Conservation (phyloP, 2,329 filamentous ascomycete species). For the Aspergillus terreus region DNA sequence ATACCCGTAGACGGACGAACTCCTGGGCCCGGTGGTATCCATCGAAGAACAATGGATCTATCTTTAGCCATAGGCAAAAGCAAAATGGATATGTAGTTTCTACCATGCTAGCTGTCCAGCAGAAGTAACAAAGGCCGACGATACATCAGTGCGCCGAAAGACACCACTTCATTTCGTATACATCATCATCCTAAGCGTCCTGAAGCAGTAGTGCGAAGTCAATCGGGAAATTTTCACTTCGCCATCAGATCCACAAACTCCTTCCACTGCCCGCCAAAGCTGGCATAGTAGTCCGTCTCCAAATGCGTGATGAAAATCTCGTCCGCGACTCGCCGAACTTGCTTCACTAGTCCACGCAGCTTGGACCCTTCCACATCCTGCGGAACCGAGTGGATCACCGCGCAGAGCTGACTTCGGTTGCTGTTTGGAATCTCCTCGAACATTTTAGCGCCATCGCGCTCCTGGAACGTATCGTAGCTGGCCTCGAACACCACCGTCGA, state of each 20-base stretch:
- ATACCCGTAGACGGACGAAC: no score
- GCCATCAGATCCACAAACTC: slow-evolving; percentile 37
- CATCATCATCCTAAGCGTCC: not conserved
- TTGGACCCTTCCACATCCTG: slow-evolving; percentile 25
- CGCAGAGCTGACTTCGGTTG: slow-evolving; percentile 30
- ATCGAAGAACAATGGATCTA: no score
- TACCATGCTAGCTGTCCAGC: not conserved
- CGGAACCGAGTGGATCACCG: slow-evolving; percentile 39
- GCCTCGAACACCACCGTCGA: slow-evolving; percentile 47
- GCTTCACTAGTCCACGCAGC: slow-evolving; percentile 31
- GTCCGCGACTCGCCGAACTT: slow-evolving; percentile 33
- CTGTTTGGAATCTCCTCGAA: slow-evolving; percentile 31
- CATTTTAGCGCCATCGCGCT: slow-evolving; percentile 27
- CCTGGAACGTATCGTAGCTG: slow-evolving; percentile 36
- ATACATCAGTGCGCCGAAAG: no score
- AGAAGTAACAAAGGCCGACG: not conserved
- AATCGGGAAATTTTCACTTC: slow-evolving; percentile 6
- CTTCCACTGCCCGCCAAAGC: slow-evolving; percentile 35
- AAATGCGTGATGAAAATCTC: slow-evolving; percentile 41
- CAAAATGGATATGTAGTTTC: no score
- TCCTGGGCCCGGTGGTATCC: no score
- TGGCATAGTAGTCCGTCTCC: slow-evolving; percentile 37
- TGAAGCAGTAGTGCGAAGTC: not conserved
- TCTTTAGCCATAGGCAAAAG: no score
- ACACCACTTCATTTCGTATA: slow-evolving; percentile 1